Evolutionary conservation across 345 rosid species (phyloP), one percentile per base, ranked within the genome.

Genomic region (Physaria fendleri): DNA sequence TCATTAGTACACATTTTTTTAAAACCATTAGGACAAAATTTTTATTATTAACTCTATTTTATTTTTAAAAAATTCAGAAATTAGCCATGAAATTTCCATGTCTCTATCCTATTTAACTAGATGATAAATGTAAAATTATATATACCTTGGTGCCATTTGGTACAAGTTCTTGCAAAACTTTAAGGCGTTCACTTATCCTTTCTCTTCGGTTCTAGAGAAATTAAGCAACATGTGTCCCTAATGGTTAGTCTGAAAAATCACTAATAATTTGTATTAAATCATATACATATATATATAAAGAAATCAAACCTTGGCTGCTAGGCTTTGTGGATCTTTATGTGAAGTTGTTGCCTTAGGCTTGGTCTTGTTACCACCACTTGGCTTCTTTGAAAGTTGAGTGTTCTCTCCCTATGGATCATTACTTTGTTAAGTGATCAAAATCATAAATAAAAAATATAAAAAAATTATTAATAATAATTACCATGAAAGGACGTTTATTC

Each of bases 101-200:
- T n/a, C n/a, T n/a, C n/a, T n/a, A n/a, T n/a, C n/a, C n/a, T n/a
- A n/a, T n/a, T n/a, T n/a, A n/a, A n/a, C n/a, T n/a, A n/a, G n/a
- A n/a, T n/a, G n/a, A n/a, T n/a, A n/a, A n/a, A n/a, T n/a, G n/a
- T n/a, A n/a, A n/a, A n/a, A n/a, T n/a, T 17, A 30, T 21, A n/a
- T 9, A 5, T 56, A 65, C 71, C 88, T 91, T 91, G 38, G 88
- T 79, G 20, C 98, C 98, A 72, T 91, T 91, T 0, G 96, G 98
- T 10, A 88, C 90, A 37, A 91, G 76, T 64, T 91, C 96, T 71
- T 91, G 98, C 45, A 91, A 74, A 54, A 73, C 35, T 71, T 88
- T 91, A 24, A 91, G 86, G 45, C 95, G 66, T 74, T 91, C 96
- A 16, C 96, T 91, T 11, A 91, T 91, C 78, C 98, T 68, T 56